Conservation (phyloP, 2,329 filamentous ascomycete species). For the Westerdykella sp. region DNA sequence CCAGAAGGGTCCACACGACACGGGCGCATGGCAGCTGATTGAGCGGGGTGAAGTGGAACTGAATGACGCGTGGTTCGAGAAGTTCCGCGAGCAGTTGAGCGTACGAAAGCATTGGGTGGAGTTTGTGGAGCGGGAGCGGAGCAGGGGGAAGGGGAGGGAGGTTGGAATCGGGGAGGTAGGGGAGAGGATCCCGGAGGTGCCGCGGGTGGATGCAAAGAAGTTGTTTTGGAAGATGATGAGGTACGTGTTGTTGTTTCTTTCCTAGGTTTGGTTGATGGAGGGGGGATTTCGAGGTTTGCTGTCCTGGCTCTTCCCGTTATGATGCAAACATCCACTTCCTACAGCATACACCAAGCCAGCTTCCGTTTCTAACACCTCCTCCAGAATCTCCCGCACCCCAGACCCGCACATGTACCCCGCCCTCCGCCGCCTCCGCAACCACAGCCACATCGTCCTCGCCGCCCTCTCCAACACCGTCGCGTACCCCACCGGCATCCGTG, state of each 20-base stretch:
- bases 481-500: conserved; percentile 69
- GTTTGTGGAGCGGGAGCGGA: conserved; percentile 41
- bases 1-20: conserved; percentile 63
- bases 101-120: conserved; percentile 60
- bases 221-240: conserved; percentile 91
- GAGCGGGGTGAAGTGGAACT: conserved; percentile 78
- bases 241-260: conserved; percentile 15
- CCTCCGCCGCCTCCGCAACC: conserved; percentile 66
- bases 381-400: conserved; percentile 54
- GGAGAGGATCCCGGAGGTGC: conserved; percentile 53
- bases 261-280: no score
- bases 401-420: conserved; percentile 90
- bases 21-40: conserved; percentile 78
- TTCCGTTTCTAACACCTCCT: no score
- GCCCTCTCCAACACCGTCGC: conserved; percentile 87
- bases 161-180: conserved; percentile 9
- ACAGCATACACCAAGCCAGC: no score
- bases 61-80: conserved; percentile 66
- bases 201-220: conserved; percentile 66
- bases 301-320: no score
- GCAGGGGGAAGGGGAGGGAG: conserved; percentile 8
- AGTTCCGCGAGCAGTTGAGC: conserved; percentile 70
- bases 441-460: conserved; percentile 62
- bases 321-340: no score
- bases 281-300: no score